These are phyloP conservation scores for Lactifluus volemus DNA, from an alignment of 768 basidiomycete genomes.

Conservation along the genomic window DNA sequence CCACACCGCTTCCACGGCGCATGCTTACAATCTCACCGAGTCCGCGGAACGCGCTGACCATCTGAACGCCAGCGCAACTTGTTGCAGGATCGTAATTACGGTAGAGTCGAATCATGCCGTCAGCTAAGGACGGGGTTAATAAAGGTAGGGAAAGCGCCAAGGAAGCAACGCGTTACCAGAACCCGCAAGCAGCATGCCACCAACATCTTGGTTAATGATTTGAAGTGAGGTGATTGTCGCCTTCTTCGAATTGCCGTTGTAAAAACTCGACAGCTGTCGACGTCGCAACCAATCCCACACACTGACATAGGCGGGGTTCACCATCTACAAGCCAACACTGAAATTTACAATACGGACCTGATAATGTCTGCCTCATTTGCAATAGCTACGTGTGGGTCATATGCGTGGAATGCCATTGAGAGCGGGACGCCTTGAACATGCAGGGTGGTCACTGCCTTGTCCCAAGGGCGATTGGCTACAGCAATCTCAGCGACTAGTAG, in stretches of 20 bases:
- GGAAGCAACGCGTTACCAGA: conserved; percentile 43
- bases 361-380: conserved; percentile 84
- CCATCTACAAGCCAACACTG: conserved; percentile 1
- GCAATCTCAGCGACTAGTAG: conserved; percentile 4
- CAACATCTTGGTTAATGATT: conserved; percentile 93
- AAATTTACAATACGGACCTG: conserved; percentile 40
- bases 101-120: conserved; percentile 86
- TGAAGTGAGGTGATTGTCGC: conserved; percentile 82
- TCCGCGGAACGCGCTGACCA: conserved; percentile 91
- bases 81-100: conserved; percentile 79
- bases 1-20: conserved; percentile 72
- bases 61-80: conserved; percentile 67
- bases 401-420: conserved; percentile 85
- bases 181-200: conserved; percentile 80
- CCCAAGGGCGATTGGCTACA: conserved; percentile 60
- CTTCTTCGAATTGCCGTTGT: conserved; percentile 77
- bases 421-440: conserved; percentile 53
- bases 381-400: conserved; percentile 79
- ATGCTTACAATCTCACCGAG: conserved; percentile 68
- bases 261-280: conserved; percentile 72
- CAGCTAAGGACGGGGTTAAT: conserved; percentile 42
- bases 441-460: conserved; percentile 58
- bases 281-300: conserved; percentile 93
- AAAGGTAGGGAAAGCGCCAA: neutral
- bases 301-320: conserved; percentile 32